A percentile compares a stretch with the other conserved stretches of the same genome.
Conservation (phyloP, 192 early-diverging fungal genomes). For the Coemansia sp. region DNA sequence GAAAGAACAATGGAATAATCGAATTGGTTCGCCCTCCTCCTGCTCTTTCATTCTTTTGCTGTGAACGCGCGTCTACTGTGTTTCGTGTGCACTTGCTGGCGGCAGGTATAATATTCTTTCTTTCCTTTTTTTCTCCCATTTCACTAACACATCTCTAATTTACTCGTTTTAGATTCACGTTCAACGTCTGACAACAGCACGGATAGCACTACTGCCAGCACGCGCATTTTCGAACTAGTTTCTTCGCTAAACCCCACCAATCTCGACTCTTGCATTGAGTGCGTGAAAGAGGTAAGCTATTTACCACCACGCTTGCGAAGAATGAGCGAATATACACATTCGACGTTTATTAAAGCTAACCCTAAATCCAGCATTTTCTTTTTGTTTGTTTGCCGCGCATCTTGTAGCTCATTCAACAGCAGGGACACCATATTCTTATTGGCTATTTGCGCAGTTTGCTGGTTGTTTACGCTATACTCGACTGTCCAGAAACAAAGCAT, state of each 20-base stretch:
- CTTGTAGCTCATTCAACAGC: conserved; percentile 37
- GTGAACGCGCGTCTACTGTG: not conserved
- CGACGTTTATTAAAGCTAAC: not conserved
- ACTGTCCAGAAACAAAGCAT: conserved; percentile 23
- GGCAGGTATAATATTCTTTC: not conserved
- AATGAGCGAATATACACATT: not conserved
- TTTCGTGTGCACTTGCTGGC: not conserved
- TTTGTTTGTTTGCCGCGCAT: not conserved
- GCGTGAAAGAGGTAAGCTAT: conserved; percentile 38
- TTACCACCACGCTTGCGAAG: not conserved
- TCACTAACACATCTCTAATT: not conserved
- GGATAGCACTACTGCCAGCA: conserved; percentile 12
- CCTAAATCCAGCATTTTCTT: too few species aligned
- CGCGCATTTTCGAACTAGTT: conserved; percentile 28
- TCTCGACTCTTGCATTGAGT: conserved; percentile 31
- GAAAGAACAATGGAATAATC: not conserved
- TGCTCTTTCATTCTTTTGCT: not conserved
- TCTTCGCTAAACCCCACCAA: conserved; percentile 27
- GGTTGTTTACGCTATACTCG: conserved; percentile 42
- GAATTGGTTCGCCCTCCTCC: not conserved
- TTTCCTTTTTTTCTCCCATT: conserved; percentile 8
- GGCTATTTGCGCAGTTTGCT: conserved; percentile 44
- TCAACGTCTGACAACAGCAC: not conserved
- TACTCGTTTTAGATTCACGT: conserved; percentile 22
- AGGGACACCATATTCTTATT: conserved; percentile 29